Evolutionary conservation across 2,329 filamentous ascomycete species (phyloP).

Genomic region (Fusarium newnesense): DNA sequence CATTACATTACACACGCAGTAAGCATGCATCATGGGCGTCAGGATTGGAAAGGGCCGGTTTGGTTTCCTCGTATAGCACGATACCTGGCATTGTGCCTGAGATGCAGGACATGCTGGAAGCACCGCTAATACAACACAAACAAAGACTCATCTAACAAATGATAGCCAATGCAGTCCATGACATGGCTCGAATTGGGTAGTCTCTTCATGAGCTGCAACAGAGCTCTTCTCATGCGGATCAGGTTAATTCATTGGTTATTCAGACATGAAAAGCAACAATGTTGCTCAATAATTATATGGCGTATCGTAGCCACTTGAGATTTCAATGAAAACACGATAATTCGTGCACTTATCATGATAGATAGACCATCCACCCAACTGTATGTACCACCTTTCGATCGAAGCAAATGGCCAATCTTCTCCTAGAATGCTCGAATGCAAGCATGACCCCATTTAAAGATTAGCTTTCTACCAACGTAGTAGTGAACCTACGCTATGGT

Average conservation of each 20-base stretch:
- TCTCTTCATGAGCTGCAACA: background rate
- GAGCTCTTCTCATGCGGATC: background rate
- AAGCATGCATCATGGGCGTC: background rate
- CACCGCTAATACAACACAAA: background rate
- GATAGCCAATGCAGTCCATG: background rate
- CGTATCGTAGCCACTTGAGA: background rate
- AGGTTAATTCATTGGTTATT: background rate
- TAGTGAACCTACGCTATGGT: background rate
- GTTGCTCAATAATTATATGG: background rate
- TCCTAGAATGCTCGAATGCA: background rate
- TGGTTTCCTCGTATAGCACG: background rate
- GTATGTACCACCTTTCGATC: background rate
- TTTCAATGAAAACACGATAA: background rate
- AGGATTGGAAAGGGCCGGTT: background rate
- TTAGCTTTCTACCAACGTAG: background rate
- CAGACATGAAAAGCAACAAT: background rate
- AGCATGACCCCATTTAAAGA: background rate
- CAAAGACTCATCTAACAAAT: background rate
- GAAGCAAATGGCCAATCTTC: background rate
- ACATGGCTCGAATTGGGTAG: background rate
- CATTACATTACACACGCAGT: background rate
- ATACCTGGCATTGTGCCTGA: background rate
- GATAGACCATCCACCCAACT: background rate
- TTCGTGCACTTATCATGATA: background rate
- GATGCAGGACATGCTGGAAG: background rate